These are phyloP conservation scores for Alternaria consortialis DNA, from an alignment of 2,329 filamentous ascomycete genomes.

Conservation along the genomic window DNA sequence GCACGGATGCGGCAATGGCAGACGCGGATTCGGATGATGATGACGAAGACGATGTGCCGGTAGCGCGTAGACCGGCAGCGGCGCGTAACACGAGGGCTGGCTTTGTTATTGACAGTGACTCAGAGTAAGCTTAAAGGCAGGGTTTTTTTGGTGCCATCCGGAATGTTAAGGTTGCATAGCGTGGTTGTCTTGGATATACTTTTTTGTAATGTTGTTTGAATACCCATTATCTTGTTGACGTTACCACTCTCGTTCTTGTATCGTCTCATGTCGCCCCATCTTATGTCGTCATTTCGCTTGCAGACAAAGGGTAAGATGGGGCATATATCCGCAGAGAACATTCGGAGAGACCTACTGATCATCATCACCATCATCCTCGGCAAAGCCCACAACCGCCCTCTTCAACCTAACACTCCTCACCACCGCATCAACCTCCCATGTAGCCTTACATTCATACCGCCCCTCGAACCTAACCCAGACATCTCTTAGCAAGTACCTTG, in stretches of 20 bases:
- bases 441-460: slow-evolving; percentile 17
- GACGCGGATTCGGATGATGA: slow-evolving; percentile 51
- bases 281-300: background rate
- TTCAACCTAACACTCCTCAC: slow-evolving; percentile 12
- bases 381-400: slow-evolving; percentile 12
- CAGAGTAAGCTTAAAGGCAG: slow-evolving; percentile 36
- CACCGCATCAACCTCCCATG: slow-evolving; percentile 22
- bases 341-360: background rate
- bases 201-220: background rate
- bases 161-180: background rate
- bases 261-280: background rate
- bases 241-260: background rate
- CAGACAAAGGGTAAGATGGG: no score
- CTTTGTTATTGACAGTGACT: slow-evolving; percentile 58
- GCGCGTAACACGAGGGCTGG: slow-evolving; percentile 53
- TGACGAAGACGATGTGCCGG: slow-evolving; percentile 51
- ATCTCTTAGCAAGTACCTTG: slow-evolving; percentile 17
- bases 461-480: slow-evolving; percentile 19
- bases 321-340: no score
- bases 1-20: slow-evolving; percentile 35
- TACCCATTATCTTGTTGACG: background rate
- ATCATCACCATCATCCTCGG: slow-evolving; percentile 4
- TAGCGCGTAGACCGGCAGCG: slow-evolving; percentile 44
- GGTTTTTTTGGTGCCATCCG: background rate
- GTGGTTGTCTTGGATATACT: background rate